phyloP scores from a whole-genome alignment of 495 filamentous ascomycete species.

The Pseudomonodictys pantanalensis region DNA sequence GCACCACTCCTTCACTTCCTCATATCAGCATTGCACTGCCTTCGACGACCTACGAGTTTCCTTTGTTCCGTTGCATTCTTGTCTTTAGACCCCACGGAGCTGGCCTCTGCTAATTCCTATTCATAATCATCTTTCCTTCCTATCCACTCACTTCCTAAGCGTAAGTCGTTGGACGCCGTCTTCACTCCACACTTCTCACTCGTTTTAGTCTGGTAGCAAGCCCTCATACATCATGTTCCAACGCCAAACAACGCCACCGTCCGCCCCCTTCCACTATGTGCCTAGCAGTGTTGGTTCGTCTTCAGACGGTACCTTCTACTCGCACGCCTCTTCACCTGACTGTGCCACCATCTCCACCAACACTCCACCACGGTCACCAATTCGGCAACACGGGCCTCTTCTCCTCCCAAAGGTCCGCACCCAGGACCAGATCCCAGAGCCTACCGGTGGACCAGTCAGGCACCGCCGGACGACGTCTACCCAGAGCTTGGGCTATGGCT shows the following conservation, averaged over 20 bases:
- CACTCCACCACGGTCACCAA: constrained; percentile 67
- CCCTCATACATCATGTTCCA: constrained; percentile 33
- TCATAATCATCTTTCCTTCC: constrained; percentile 27
- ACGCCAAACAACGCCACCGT: constrained; percentile 40
- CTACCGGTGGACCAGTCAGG: constrained; percentile 46
- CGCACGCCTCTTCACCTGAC: constrained; percentile 73
- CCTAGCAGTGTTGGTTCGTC: constrained; percentile 40
- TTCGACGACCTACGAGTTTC: constrained; percentile 19
- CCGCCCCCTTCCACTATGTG: constrained; percentile 32
- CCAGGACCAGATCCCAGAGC: constrained; percentile 75
- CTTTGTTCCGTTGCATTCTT: constrained; percentile 28
- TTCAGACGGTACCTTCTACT: constrained; percentile 57
- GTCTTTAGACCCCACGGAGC: constrained; percentile 31
- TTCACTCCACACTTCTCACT: constrained; percentile 6
- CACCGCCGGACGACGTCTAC: constrained; percentile 58
- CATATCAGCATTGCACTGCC: constrained; percentile 19
- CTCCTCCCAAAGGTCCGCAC: constrained; percentile 83
- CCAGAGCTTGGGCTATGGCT: constrained; percentile 49
- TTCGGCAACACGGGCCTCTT: constrained; percentile 74
- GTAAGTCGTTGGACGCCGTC: constrained; percentile 31
- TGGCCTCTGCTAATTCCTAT: constrained; percentile 34
- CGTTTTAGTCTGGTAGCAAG: constrained; percentile 32
- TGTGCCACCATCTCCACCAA: constrained; percentile 69
- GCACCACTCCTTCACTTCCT: constrained; percentile 11
- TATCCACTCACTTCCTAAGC: background rate